Conservation (phyloP, 768 basidiomycete species). For the Serpula lacrymans region DNA sequence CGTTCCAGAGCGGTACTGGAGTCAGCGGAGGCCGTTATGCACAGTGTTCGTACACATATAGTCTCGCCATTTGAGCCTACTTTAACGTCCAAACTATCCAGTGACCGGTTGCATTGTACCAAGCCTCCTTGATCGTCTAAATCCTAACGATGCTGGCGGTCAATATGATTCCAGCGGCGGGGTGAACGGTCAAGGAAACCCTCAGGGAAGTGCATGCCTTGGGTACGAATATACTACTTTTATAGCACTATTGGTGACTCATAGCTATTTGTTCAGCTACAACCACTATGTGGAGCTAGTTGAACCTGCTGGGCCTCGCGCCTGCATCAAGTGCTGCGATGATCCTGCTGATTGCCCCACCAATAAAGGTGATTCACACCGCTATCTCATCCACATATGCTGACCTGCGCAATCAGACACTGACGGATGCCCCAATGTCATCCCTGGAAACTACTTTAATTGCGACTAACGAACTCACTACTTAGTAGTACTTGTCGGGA, state of each 20-base stretch:
- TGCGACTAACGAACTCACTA: conserved; percentile 31
- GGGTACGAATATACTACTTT: conserved; percentile 34
- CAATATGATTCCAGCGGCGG: conserved; percentile 62
- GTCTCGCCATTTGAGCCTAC: neutral
- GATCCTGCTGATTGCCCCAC: conserved; percentile 52
- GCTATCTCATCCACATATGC: neutral
- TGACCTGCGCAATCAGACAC: conserved; percentile 33
- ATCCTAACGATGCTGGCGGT: conserved; percentile 47
- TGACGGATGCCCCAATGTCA: conserved; percentile 49
- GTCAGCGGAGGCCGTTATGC: conserved; percentile 39
- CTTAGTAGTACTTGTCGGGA: neutral
- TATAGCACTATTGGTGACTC: neutral
- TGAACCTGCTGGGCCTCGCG: conserved; percentile 47
- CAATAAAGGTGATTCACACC: conserved; percentile 35
- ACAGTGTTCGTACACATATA: conserved; percentile 35
- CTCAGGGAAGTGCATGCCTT: conserved; percentile 46
- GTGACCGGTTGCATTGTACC: conserved; percentile 58
- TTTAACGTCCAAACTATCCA: conserved; percentile 13
- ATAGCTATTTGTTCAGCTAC: conserved; percentile 30
- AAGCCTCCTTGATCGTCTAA: conserved; percentile 38
- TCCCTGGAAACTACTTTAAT: conserved; percentile 52
- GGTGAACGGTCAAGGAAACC: conserved; percentile 46
- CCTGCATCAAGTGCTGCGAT: conserved; percentile 59
- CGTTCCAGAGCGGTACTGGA: conserved; percentile 40
- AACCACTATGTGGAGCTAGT: conserved; percentile 60